Conservation (phyloP, 1,139 yeast genomes). For the Pichia sp. region DNA sequence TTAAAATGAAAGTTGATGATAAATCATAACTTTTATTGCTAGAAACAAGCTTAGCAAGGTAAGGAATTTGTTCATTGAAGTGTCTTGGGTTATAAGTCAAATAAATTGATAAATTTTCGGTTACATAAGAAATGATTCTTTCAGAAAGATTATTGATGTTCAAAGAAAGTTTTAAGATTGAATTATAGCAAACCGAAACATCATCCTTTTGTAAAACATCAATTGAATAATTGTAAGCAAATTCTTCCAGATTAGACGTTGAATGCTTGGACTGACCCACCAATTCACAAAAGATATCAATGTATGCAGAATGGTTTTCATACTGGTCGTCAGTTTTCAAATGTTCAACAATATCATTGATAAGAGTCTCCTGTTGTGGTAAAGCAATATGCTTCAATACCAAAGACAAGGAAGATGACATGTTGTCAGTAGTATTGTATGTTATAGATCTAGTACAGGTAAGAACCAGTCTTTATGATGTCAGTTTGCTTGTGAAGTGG, state of each 20-base stretch:
- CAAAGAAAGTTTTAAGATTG: constrained; percentile 14
- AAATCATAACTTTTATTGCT: constrained; percentile 6
- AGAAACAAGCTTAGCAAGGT: neutral
- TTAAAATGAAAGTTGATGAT: constrained; percentile 4
- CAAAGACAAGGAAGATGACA: constrained; percentile 10
- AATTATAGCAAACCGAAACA: constrained; percentile 2
- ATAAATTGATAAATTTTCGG: constrained; percentile 6
- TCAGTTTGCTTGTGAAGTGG: neutral
- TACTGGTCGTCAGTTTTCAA: neutral
- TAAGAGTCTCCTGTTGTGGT: constrained; percentile 21
- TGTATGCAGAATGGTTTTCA: constrained; percentile 11
- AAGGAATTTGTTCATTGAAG: constrained; percentile 12
- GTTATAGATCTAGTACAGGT: no score
- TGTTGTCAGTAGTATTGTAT: neutral
- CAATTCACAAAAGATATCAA: constrained; percentile 35
- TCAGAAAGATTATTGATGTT: constrained; percentile 10
- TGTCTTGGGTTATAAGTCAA: constrained; percentile 12
- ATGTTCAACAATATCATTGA: constrained; percentile 6
- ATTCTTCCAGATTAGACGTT: constrained; percentile 22
- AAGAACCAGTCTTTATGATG: neutral
- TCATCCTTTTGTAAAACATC: constrained; percentile 4
- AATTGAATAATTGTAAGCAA: constrained; percentile 25
- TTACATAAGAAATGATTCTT: constrained; percentile 10
- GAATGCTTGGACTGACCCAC: constrained; percentile 30
- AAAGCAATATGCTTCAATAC: constrained; percentile 13